phyloP scores from a whole-genome alignment of 768 basidiomycete species.

The Coprinopsis strossmayeri region DNA sequence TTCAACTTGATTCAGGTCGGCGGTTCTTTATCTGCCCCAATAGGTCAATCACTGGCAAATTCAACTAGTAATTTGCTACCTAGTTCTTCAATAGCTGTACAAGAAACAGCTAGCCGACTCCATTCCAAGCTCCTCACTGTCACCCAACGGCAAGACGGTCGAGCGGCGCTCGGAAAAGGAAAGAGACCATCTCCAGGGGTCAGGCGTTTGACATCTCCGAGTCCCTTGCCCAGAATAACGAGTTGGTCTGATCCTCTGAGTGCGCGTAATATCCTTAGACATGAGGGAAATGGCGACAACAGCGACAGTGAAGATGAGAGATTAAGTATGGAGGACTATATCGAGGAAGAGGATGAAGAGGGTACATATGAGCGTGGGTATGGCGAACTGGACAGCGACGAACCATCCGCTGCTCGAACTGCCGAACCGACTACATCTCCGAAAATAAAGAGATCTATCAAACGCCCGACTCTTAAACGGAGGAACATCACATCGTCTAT shows the following conservation, averaged over 20 bases:
- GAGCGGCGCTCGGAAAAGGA: constrained; percentile 4
- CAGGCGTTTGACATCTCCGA: constrained; percentile 3
- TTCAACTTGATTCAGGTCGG: constrained; percentile 18
- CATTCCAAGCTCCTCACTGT: background rate
- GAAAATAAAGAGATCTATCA: background rate
- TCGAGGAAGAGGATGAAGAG: constrained; percentile 4
- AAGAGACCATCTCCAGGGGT: background rate
- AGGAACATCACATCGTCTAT: background rate
- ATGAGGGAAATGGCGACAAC: background rate
- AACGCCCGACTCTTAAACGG: background rate
- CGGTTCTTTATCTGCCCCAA: constrained; percentile 4
- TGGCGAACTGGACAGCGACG: constrained; percentile 1
- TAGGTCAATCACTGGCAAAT: background rate
- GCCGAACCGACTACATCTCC: background rate
- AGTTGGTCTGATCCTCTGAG: constrained; percentile 22
- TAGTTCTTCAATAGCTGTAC: constrained; percentile 23
- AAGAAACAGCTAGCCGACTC: constrained; percentile 11
- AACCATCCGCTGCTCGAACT: background rate
- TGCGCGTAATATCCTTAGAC: constrained; percentile 8
- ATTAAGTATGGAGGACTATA: background rate
- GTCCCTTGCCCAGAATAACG: constrained; percentile 9
- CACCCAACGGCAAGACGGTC: constrained; percentile 10
- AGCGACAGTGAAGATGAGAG: background rate
- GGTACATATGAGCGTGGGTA: background rate
- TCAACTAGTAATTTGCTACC: constrained; percentile 9